Conservation (phyloP, 2,329 filamentous ascomycete genomes). For the Aspergillus sp. region DNA sequence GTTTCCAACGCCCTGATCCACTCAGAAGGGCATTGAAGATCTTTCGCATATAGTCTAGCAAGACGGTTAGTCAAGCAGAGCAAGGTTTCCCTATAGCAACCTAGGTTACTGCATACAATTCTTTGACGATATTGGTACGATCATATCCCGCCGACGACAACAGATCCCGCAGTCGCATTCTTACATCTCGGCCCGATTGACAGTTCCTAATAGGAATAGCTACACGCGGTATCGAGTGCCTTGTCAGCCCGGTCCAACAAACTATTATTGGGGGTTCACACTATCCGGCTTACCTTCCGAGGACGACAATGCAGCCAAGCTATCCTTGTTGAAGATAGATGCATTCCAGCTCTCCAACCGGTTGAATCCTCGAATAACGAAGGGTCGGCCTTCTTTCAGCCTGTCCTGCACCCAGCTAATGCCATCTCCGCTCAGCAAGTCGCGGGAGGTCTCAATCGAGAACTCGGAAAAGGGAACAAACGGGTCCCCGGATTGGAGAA, state of each 20-base stretch:
- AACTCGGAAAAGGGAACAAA: constrained; percentile 24
- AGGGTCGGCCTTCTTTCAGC: constrained; percentile 32
- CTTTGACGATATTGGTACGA: constrained; percentile 8
- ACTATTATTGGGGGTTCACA: not conserved
- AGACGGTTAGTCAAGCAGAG: constrained; percentile 14
- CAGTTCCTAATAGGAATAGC: constrained; percentile 36
- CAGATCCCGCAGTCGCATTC: constrained; percentile 34
- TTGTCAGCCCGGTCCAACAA: not conserved
- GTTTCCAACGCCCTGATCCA: constrained; percentile 31
- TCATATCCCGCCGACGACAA: constrained; percentile 12
- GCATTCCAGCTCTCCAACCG: constrained; percentile 28
- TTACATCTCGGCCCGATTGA: constrained; percentile 33
- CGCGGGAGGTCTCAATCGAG: constrained; percentile 9
- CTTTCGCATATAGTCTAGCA: constrained; percentile 35
- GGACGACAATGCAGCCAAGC: constrained; percentile 31
- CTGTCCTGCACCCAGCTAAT: constrained; percentile 30
- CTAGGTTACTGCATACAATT: constrained; percentile 24
- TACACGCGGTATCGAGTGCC: constrained; percentile 6
- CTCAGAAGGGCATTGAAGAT: constrained; percentile 33
- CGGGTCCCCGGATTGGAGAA: constrained; percentile 13
- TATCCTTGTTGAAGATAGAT: constrained; percentile 28
- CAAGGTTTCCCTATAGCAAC: not conserved
- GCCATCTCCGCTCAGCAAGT: constrained; percentile 3
- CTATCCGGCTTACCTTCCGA: constrained; percentile 28
- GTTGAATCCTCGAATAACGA: constrained; percentile 35